phyloP scores from a whole-genome alignment of 352 stramenopile species.

The Phytopythium delawarense region DNA sequence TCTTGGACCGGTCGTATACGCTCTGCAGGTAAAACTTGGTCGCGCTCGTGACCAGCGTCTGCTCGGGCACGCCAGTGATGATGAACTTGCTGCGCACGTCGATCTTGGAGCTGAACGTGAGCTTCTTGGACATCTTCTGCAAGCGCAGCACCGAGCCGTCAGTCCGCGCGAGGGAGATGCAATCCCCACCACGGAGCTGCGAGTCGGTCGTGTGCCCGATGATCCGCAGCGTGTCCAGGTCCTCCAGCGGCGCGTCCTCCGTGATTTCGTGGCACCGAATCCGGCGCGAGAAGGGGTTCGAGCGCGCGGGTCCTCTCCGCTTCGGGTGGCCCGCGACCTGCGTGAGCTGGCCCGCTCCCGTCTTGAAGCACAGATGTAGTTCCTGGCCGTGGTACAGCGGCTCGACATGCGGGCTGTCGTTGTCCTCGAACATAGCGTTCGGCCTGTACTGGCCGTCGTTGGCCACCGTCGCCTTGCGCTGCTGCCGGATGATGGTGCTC shows the following conservation, averaged over 20 bases:
- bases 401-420: constrained; percentile 15
- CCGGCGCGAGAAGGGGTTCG: constrained; percentile 51
- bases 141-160: constrained; percentile 56
- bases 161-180: constrained; percentile 50
- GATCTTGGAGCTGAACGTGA: constrained; percentile 62
- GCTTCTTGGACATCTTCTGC: constrained; percentile 59
- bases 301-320: constrained; percentile 17
- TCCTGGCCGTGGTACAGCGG: constrained; percentile 53
- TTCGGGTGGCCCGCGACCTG: constrained; percentile 48
- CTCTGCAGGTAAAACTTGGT: constrained; percentile 73
- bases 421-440: background rate
- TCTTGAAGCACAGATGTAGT: constrained; percentile 52
- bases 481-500: constrained; percentile 22
- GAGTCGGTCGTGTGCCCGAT: constrained; percentile 57
- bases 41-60: constrained; percentile 49
- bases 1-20: constrained; percentile 66
- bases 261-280: constrained; percentile 37
- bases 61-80: constrained; percentile 55
- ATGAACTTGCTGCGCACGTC: constrained; percentile 65
- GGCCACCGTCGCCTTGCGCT: constrained; percentile 23
- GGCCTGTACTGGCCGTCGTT: constrained; percentile 4
- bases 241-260: constrained; percentile 24
- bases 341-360: constrained; percentile 27
- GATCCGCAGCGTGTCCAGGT: constrained; percentile 47
- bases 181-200: constrained; percentile 49